phyloP scores from a whole-genome alignment of 371 early-diverging fungal species.

The Rhizopus arrhizus region DNA sequence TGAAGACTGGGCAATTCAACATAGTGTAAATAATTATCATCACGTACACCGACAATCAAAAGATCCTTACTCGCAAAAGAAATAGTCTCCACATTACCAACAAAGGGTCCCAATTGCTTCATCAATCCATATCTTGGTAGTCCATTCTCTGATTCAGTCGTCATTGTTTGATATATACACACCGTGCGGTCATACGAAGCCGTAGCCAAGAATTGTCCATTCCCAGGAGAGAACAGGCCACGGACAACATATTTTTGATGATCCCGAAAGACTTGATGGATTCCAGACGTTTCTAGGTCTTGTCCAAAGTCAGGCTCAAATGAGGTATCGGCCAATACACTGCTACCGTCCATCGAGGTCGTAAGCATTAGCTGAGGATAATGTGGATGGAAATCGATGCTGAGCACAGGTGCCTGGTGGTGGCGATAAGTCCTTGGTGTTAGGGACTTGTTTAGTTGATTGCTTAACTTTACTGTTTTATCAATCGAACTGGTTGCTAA shows the following conservation, averaged over 20 bases:
- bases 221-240: conserved; percentile 57
- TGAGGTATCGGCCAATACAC: conserved; percentile 60
- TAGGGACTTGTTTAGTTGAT: conserved; percentile 35
- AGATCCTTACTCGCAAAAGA: conserved; percentile 49
- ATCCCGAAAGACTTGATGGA: conserved; percentile 60
- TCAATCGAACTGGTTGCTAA: conserved; percentile 67
- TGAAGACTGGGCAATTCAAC: conserved; percentile 47
- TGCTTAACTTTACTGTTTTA: conserved; percentile 62
- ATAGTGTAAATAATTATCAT: conserved; percentile 77
- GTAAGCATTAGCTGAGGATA: conserved; percentile 59
- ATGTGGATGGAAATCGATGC: conserved; percentile 68
- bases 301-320: conserved; percentile 36
- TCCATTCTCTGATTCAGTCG: background rate
- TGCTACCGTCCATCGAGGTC: conserved; percentile 74
- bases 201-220: conserved; percentile 63
- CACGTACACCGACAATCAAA: conserved; percentile 65
- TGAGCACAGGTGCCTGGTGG: conserved; percentile 65
- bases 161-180: conserved; percentile 51
- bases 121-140: conserved; percentile 28
- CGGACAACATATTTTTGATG: conserved; percentile 74
- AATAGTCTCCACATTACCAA: conserved; percentile 64
- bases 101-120: conserved; percentile 48
- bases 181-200: conserved; percentile 75
- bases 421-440: conserved; percentile 49
- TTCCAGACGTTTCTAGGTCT: conserved; percentile 19